Percentiles rank a stretch among this genome's conserved stretches.
phyloP scores from a whole-genome alignment of 257 asterid genomes.

The Solanum corneliomulleri region DNA sequence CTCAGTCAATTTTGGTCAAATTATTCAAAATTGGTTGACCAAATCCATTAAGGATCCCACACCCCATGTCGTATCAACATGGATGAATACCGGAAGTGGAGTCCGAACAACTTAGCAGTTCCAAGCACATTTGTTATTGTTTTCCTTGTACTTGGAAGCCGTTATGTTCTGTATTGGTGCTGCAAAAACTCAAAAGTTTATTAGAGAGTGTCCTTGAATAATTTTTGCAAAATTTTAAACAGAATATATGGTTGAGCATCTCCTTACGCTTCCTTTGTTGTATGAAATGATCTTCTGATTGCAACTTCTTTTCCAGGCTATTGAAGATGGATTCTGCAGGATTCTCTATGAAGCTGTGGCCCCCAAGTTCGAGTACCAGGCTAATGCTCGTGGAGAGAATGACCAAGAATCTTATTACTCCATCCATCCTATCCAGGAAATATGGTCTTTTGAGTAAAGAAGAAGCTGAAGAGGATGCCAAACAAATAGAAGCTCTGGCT shows the following conservation, averaged over 20 bases:
- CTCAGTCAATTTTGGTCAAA: not conserved
- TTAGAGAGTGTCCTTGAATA: not conserved
- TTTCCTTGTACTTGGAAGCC: not conserved
- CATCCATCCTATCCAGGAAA: slow-evolving; percentile 73
- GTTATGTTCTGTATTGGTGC: not conserved
- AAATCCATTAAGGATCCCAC: not conserved
- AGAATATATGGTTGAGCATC: not conserved
- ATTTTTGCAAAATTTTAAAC: not conserved
- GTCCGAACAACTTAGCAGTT: not conserved
- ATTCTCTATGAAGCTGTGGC: slow-evolving; percentile 65
- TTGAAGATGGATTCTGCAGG: slow-evolving; percentile 44
- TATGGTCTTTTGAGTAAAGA: slow-evolving; percentile 61
- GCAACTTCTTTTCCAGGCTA: slow-evolving; percentile 15
- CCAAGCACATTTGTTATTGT: not conserved
- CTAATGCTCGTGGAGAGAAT: slow-evolving; percentile 66
- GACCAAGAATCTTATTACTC: slow-evolving; percentile 63
- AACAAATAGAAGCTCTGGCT: slow-evolving; percentile 55
- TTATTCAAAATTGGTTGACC: not conserved
- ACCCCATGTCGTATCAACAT: not conserved
- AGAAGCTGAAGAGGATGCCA: slow-evolving; percentile 79
- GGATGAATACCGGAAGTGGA: not conserved
- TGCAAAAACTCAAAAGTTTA: not conserved
- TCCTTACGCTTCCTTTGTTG: not conserved
- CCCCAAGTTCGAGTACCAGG: slow-evolving; percentile 61
- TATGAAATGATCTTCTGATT: not conserved